These are phyloP conservation scores for Fragilaria radians DNA, from an alignment of 108 stramenopile species.

Conservation along the genomic window DNA sequence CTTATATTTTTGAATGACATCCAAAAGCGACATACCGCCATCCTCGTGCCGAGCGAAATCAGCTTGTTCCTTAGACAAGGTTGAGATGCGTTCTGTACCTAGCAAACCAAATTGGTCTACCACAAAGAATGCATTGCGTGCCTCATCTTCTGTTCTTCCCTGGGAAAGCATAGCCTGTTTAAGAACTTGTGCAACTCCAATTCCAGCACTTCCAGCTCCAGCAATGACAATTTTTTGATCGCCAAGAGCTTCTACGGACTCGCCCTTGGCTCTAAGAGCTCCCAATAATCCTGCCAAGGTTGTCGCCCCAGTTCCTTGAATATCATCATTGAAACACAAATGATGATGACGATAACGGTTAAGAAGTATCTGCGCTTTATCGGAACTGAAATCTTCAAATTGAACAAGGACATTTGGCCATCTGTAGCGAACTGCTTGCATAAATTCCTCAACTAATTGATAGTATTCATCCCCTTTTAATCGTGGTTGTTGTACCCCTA, in stretches of 20 bases:
- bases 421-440: slow-evolving; percentile 88
- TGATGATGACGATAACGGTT: slow-evolving; percentile 85
- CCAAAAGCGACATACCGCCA: slow-evolving; percentile 52
- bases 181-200: slow-evolving; percentile 87
- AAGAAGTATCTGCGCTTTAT: slow-evolving; percentile 82
- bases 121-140: slow-evolving; percentile 74
- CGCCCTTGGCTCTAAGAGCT: slow-evolving; percentile 70
- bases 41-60: slow-evolving; percentile 64
- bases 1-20: slow-evolving; percentile 73
- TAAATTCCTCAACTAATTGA: slow-evolving; percentile 95
- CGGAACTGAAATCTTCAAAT: slow-evolving; percentile 96
- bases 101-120: slow-evolving; percentile 75
- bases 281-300: slow-evolving; percentile 81
- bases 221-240: slow-evolving; percentile 86
- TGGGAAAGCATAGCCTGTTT: slow-evolving; percentile 83
- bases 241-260: slow-evolving; percentile 57
- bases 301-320: slow-evolving; percentile 94
- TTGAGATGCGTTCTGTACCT: slow-evolving; percentile 47
- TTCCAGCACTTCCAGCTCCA: slow-evolving; percentile 91
- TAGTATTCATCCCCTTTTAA: slow-evolving; percentile 74
- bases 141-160: slow-evolving; percentile 64
- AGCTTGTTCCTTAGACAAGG: slow-evolving; percentile 57
- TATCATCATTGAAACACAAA: slow-evolving; percentile 99
- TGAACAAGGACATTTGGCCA: slow-evolving; percentile 91
- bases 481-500: slow-evolving; percentile 82